Evolutionary conservation across 805 yeast genomes (phyloP).

Genomic region (Nakazawaea holstii): DNA sequence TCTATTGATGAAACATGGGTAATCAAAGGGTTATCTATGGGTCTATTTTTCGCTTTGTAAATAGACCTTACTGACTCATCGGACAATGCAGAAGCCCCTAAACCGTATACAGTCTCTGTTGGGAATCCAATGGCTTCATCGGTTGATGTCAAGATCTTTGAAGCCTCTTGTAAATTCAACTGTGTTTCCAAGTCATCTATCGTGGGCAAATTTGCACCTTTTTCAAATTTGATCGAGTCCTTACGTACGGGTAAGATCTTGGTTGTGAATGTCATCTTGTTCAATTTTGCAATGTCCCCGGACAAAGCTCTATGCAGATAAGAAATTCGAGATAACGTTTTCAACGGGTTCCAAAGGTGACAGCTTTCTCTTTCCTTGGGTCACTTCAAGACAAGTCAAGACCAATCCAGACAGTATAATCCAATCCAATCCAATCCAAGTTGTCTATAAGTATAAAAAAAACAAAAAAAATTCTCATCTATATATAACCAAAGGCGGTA

Average conservation of each 20-base stretch:
- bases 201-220: conserved; percentile 33
- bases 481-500: too few relatives aligned
- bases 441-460: too few relatives aligned
- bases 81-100: conserved; percentile 80
- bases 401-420: too few relatives aligned
- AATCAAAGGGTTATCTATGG: conserved; percentile 92
- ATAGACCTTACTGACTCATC: conserved; percentile 73
- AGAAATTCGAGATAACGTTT: too few relatives aligned
- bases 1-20: conserved; percentile 78
- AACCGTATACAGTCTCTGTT: conserved; percentile 94
- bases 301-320: background rate
- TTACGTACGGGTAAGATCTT: conserved; percentile 52
- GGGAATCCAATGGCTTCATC: conserved; percentile 83
- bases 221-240: conserved; percentile 41
- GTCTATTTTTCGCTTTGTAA: conserved; percentile 86
- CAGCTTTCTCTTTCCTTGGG: too few relatives aligned
- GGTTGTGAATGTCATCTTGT: conserved; percentile 22
- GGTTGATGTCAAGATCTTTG: conserved; percentile 42
- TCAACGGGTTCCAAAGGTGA: too few relatives aligned
- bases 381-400: too few relatives aligned
- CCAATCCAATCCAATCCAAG: too few relatives aligned
- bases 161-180: conserved; percentile 51
- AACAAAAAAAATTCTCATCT: too few relatives aligned
- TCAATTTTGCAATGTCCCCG: background rate
- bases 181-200: conserved; percentile 51